A percentile compares a stretch with the other conserved stretches of the same genome.
These are phyloP conservation scores for Trichoderma sp. DNA, from an alignment of 2,329 filamentous ascomycete genomes.

Conservation along the genomic window DNA sequence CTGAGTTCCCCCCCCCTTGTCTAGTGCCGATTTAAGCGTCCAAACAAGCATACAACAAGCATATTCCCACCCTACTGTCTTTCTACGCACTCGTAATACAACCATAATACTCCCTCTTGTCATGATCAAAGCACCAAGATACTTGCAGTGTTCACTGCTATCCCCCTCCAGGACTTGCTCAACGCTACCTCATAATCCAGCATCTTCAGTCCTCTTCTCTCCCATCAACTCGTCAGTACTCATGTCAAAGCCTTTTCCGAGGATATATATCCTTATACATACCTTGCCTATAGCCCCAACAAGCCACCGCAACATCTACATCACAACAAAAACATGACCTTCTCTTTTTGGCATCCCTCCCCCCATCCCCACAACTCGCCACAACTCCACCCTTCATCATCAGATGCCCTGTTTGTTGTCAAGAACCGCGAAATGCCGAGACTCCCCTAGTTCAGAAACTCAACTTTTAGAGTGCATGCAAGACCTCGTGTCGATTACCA, in stretches of 20 bases:
- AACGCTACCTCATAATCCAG: too few species aligned
- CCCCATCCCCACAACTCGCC: not conserved
- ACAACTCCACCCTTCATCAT: not conserved
- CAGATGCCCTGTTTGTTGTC: not conserved
- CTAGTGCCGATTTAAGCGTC: conserved; percentile 20
- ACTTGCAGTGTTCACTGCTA: too few species aligned
- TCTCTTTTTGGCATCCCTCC: not conserved
- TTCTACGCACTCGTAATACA: not conserved
- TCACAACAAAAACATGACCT: not conserved
- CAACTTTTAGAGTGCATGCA: not conserved
- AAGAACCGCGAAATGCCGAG: conserved; percentile 6
- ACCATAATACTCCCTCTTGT: not conserved
- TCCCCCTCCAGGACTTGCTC: too few species aligned
- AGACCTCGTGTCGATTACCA: too few species aligned
- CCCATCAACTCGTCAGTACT: too few species aligned
- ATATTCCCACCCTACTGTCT: not conserved
- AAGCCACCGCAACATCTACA: not conserved
- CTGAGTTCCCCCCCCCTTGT: not conserved
- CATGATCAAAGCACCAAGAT: too few species aligned
- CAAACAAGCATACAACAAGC: conserved; percentile 24
- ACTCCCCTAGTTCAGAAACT: conserved; percentile 9
- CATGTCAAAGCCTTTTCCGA: too few species aligned
- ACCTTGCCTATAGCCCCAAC: not conserved
- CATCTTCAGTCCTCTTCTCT: too few species aligned
- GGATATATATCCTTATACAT: too few species aligned